Conservation (phyloP, 345 rosid species). For the Tarenaya hassleriana region DNA sequence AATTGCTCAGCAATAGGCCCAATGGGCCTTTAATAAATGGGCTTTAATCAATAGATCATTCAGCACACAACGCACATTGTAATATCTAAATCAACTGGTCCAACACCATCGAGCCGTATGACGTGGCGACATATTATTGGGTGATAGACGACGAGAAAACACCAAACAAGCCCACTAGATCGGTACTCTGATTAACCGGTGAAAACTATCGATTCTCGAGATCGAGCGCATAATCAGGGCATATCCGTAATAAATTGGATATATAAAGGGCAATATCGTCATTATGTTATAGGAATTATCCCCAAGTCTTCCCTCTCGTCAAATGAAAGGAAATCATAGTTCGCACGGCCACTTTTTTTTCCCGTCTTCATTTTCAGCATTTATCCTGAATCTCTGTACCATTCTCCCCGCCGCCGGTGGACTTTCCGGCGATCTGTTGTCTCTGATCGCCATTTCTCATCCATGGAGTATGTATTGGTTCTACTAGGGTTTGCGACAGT, state of each 20-base stretch:
- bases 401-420: constrained; percentile 2
- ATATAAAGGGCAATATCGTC: constrained; percentile 16
- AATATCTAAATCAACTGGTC: no score
- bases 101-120: not conserved
- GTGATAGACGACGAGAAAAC: not conserved
- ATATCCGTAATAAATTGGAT: constrained; percentile 14
- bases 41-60: no score
- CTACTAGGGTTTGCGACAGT: not conserved
- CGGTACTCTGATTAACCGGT: constrained; percentile 3
- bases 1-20: no score
- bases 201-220: no score
- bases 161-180: no score
- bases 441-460: not conserved
- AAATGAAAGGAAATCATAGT: constrained; percentile 16
- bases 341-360: no score
- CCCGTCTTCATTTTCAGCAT: no score
- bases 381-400: constrained; percentile 5
- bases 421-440: constrained; percentile 3
- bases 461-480: constrained; percentile 1
- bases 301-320: constrained; percentile 28
- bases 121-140: constrained; percentile 11
- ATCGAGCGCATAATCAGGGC: constrained; percentile 8
- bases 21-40: constrained; percentile 4
- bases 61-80: no score
- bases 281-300: not conserved